A percentile compares a stretch with the other conserved stretches of the same genome.
phyloP scores from a whole-genome alignment of 352 stramenopile species.

The Globisporangium iwayamae region DNA sequence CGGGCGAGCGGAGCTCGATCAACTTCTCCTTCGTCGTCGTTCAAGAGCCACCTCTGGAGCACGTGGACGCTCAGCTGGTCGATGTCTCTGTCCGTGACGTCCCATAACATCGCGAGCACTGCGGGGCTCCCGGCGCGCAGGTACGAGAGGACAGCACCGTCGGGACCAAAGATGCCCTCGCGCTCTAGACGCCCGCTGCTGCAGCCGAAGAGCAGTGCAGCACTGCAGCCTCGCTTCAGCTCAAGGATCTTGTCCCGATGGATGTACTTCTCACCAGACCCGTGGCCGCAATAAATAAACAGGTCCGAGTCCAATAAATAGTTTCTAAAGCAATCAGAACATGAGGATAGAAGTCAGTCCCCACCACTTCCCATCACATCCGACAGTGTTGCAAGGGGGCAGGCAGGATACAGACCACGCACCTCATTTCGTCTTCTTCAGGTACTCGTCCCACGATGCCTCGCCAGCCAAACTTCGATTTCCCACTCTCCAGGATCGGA shows the following conservation, averaged over 20 bases:
- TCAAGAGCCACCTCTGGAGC: slow-evolving; percentile 65
- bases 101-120: slow-evolving; percentile 98
- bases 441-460: slow-evolving; percentile 46
- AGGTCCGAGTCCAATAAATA: slow-evolving; percentile 74
- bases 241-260: slow-evolving; percentile 73
- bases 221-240: slow-evolving; percentile 49
- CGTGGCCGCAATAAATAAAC: slow-evolving; percentile 98
- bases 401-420: slow-evolving; percentile 5
- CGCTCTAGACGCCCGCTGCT: slow-evolving; percentile 91
- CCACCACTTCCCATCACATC: neutral
- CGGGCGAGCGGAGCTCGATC: slow-evolving; percentile 40
- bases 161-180: slow-evolving; percentile 90
- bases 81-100: slow-evolving; percentile 98
- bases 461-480: slow-evolving; percentile 39
- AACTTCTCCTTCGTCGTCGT: slow-evolving; percentile 31
- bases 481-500: slow-evolving; percentile 42
- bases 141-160: slow-evolving; percentile 94
- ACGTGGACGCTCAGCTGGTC: slow-evolving; percentile 87
- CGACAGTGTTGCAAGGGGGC: neutral
- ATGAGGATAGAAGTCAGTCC: neutral
- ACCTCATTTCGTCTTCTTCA: slow-evolving; percentile 52
- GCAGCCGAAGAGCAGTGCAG: slow-evolving; percentile 96
- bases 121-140: slow-evolving; percentile 88
- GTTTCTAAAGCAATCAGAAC: slow-evolving; percentile 18
- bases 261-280: slow-evolving; percentile 92